Conservation (phyloP, 768 basidiomycete genomes). For the Termitomyces sp. region DNA sequence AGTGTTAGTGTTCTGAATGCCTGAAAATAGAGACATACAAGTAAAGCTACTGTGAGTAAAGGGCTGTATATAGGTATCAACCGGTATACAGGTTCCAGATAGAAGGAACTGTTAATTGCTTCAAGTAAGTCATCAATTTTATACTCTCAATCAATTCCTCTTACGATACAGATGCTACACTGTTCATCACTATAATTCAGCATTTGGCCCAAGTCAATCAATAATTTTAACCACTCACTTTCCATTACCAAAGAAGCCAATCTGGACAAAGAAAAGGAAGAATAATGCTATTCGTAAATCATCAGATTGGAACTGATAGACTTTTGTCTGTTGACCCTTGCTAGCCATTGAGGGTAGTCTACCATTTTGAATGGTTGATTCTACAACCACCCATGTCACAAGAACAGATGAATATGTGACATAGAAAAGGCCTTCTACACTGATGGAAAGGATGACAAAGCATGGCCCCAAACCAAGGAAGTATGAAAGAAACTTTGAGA, state of each 20-base stretch:
- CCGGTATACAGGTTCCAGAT: slow-evolving; percentile 88
- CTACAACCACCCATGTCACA: slow-evolving; percentile 64
- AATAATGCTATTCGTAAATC: slow-evolving; percentile 74
- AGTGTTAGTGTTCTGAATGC: not conserved
- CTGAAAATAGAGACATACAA: slow-evolving; percentile 36
- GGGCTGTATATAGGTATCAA: slow-evolving; percentile 83
- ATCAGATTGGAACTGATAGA: slow-evolving; percentile 48
- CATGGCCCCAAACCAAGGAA: slow-evolving; percentile 72
- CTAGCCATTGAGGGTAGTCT: slow-evolving; percentile 2
- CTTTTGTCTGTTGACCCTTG: slow-evolving; percentile 11
- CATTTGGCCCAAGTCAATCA: not conserved
- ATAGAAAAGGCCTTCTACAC: slow-evolving; percentile 79
- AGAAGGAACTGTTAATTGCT: slow-evolving; percentile 58
- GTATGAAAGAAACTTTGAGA: slow-evolving; percentile 53
- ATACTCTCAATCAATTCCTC: slow-evolving; percentile 20
- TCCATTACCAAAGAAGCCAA: slow-evolving; percentile 83
- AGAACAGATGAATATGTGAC: slow-evolving; percentile 62
- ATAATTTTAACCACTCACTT: slow-evolving; percentile 46
- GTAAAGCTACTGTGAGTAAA: slow-evolving; percentile 71
- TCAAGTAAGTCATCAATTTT: not conserved
- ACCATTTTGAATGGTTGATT: slow-evolving; percentile 28
- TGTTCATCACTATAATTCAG: slow-evolving; percentile 22
- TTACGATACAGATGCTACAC: slow-evolving; percentile 78
- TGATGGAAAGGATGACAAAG: slow-evolving; percentile 78
- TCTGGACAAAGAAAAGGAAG: slow-evolving; percentile 83